These are phyloP conservation scores for Candida glucosophila DNA, from an alignment of 1,139 yeast genomes.

Conservation along the genomic window DNA sequence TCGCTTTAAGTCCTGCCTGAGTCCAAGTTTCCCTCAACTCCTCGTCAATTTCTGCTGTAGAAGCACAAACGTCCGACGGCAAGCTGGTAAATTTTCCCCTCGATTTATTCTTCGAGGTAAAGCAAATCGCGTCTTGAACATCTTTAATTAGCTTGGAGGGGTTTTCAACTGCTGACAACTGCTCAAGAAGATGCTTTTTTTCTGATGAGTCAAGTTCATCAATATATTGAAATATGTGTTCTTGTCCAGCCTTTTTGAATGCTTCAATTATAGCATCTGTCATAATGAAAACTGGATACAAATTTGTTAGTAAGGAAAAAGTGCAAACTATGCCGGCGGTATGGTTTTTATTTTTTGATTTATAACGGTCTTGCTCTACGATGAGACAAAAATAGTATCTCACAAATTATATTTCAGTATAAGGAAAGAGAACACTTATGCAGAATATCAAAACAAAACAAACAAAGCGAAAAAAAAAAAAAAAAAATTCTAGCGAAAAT, in stretches of 20 bases:
- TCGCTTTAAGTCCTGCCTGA: conserved; percentile 57
- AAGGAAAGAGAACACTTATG: no score
- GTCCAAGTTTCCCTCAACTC: conserved; percentile 36
- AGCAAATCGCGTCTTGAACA: conserved; percentile 40
- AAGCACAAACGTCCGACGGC: conserved; percentile 41
- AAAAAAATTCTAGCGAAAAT: no score
- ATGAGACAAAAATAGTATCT: no score
- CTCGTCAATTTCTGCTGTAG: conserved; percentile 35
- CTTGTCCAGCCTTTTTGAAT: conserved; percentile 42
- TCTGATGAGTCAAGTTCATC: conserved; percentile 22
- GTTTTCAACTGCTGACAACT: conserved; percentile 31
- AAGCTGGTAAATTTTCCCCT: conserved; percentile 41
- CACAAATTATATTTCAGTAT: no score
- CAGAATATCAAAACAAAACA: no score
- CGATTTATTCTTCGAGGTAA: conserved; percentile 25
- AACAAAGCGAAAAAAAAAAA: no score
- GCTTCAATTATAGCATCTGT: conserved; percentile 24
- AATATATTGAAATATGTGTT: conserved; percentile 35
- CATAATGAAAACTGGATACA: no score
- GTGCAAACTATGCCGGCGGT: no score
- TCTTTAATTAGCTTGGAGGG: conserved; percentile 34
- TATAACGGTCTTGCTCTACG: no score
- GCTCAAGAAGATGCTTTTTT: conserved; percentile 22
- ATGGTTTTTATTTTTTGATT: no score
- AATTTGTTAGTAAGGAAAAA: no score